Evolutionary conservation across 2,329 filamentous ascomycete genomes (phyloP), one percentile per base, ranked within the genome.

Genomic region (Stylonectria norvegica): DNA sequence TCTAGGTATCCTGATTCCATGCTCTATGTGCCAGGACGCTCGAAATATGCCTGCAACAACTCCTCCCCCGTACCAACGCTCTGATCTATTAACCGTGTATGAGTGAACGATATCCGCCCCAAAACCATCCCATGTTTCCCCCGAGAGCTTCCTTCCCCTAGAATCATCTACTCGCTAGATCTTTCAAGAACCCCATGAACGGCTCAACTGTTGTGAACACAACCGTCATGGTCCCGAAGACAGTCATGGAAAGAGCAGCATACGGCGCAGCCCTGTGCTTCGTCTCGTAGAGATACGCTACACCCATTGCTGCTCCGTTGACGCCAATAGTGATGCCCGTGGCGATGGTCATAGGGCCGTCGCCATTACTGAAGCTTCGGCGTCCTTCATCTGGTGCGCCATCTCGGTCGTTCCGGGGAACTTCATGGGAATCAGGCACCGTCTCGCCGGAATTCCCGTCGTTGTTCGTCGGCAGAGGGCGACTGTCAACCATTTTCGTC

Each of bases 261-360:
- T 79, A 79, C 1, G 76, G 75, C 3, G 75, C 74, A 4, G 76
- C 72, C 1, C 65, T 67, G 47, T 71, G 77, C 38, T 64, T 65
- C 6, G 66, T 68, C 56, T 79, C 75, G 40, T 79, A 78, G 11
- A 80, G 63, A 43, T 77, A 75, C 1, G 76, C 69, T 0, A 77
- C 76, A 3, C 77, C 77, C 75, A 81, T 78, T 4, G 77, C 77
- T 0, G 76, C 76, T 1, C 75, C 75, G 47, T 80, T 81, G 61
- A 79, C 71, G 3, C 77, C 77, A 34, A 79, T 67, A 0, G 74
- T 66, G 23, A 76, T 66, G 23, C 76, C 77, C 0, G 70, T 63
- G 1, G 74, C 75, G 2, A 79, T 67, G 0, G 64, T 70, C 2
- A 56, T 41, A 0, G 68, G 37, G 10, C 47, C 57, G 38, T 66